phyloP scores from a whole-genome alignment of 2,329 filamentous ascomycete species.

The Neopestalotiopsis sp. region DNA sequence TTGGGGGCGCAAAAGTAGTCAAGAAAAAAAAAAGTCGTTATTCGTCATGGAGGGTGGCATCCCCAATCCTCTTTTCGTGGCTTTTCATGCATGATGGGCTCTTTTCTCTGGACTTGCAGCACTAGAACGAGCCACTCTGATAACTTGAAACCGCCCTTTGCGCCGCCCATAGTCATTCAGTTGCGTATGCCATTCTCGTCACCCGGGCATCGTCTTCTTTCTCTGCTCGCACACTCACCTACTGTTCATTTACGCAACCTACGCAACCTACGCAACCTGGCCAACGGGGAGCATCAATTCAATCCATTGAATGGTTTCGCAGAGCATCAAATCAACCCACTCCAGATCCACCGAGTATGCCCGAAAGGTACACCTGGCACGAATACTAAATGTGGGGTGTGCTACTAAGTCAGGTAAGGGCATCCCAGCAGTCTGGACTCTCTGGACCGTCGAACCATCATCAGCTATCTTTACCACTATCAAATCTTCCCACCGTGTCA shows the following conservation, averaged over 20 bases:
- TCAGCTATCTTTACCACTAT: neutral
- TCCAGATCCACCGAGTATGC: neutral
- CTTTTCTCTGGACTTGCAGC: neutral
- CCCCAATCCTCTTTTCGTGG: neutral
- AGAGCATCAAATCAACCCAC: neutral
- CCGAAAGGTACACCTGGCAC: neutral
- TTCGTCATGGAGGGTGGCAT: neutral
- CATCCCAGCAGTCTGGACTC: neutral
- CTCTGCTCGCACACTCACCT: neutral
- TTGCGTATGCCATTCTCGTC: constrained; percentile 18
- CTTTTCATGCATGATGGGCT: constrained; percentile 1
- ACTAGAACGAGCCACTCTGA: constrained; percentile 8
- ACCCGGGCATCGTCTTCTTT: neutral
- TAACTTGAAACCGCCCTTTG: constrained; percentile 15
- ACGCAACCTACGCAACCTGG: neutral
- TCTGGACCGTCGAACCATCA: neutral
- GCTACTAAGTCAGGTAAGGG: neutral
- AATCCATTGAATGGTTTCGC: neutral
- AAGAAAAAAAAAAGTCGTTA: neutral
- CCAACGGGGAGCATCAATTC: neutral
- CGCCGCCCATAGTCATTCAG: constrained; percentile 6
- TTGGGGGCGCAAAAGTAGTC: neutral
- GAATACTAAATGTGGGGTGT: constrained; percentile 1
- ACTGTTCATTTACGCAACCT: neutral
- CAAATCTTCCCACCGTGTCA: neutral